These are phyloP conservation scores for Russula earlei DNA, from an alignment of 768 basidiomycete species.

Conservation along the genomic window DNA sequence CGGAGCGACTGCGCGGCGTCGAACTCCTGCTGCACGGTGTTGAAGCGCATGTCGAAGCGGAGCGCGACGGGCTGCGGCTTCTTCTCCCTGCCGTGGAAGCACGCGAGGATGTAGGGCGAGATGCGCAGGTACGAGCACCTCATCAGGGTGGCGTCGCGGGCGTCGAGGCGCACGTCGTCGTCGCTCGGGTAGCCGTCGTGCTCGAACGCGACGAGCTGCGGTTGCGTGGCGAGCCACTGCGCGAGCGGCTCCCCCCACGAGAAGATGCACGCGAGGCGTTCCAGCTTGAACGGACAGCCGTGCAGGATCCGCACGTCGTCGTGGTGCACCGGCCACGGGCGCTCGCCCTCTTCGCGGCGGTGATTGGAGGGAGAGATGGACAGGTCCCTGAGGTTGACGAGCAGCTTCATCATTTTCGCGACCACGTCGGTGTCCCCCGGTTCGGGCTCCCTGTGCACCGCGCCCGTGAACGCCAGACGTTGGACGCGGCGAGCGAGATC, in stretches of 20 bases:
- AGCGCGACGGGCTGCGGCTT: slow-evolving; percentile 5
- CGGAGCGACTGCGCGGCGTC: neutral
- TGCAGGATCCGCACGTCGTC: slow-evolving; percentile 5
- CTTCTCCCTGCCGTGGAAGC: neutral
- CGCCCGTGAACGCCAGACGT: slow-evolving; percentile 7
- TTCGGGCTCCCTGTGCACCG: slow-evolving; percentile 6
- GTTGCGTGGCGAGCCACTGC: slow-evolving; percentile 7
- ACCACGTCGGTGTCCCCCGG: slow-evolving; percentile 3
- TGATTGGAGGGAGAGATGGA: no score
- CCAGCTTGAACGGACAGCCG: slow-evolving; percentile 11
- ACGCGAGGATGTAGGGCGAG: slow-evolving; percentile 9
- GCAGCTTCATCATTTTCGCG: neutral
- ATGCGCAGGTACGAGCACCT: slow-evolving; percentile 6
- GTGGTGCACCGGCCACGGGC: slow-evolving; percentile 7
- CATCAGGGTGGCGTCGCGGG: neutral
- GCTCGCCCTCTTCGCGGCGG: no score
- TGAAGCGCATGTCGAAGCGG: slow-evolving; percentile 10
- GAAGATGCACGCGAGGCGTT: slow-evolving; percentile 5
- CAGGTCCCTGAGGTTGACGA: slow-evolving; percentile 15
- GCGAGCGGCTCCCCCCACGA: slow-evolving; percentile 8
- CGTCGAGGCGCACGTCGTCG: neutral
- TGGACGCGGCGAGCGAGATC: slow-evolving; percentile 16
- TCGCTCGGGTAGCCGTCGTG: slow-evolving; percentile 1
- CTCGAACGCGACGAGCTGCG: slow-evolving; percentile 10
- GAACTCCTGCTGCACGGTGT: slow-evolving; percentile 5